Percentiles rank a stretch among this genome's conserved stretches.
Evolutionary conservation across 257 asterid genomes (phyloP).

Genomic region (Paulownia fortunei): DNA sequence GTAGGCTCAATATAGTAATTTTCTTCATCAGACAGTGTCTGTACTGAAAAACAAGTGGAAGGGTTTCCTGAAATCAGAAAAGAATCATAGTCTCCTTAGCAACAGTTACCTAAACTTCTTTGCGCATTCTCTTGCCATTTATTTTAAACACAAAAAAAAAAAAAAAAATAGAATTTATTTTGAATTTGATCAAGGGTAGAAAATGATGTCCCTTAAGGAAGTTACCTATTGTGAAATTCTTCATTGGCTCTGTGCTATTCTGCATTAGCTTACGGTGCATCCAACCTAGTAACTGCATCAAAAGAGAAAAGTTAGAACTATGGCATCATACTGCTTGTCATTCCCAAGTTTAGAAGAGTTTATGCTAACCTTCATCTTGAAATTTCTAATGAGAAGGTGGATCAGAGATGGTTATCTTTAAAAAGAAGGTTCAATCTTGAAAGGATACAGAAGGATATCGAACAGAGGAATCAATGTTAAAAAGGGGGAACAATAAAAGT

Average conservation of each 20-base stretch:
- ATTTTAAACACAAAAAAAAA: too few species aligned
- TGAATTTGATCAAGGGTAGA: background rate
- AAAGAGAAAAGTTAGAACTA: conserved; percentile 10
- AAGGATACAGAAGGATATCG: background rate
- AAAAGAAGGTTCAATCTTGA: conserved; percentile 19
- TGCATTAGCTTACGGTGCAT: conserved; percentile 59
- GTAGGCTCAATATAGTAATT: conserved; percentile 43
- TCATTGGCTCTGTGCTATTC: conserved; percentile 37
- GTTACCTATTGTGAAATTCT: conserved; percentile 51
- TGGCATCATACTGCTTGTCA: background rate
- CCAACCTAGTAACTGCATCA: conserved; percentile 71
- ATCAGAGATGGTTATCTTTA: background rate
- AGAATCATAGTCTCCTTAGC: background rate
- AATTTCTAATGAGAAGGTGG: conserved; percentile 8
- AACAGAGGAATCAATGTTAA: conserved; percentile 23
- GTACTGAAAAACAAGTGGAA: conserved; percentile 35
- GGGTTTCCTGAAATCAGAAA: conserved; percentile 45
- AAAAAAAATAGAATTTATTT: too few species aligned
- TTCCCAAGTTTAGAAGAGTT: conserved; percentile 4
- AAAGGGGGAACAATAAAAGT: background rate
- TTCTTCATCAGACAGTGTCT: conserved; percentile 32
- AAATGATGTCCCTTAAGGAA: background rate
- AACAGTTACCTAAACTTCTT: background rate
- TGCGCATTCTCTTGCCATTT: background rate
- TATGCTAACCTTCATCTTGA: conserved; percentile 62